These are phyloP conservation scores for Vitis hybrid DNA, from an alignment of 177 flowering plant species.

Conservation along the genomic window DNA sequence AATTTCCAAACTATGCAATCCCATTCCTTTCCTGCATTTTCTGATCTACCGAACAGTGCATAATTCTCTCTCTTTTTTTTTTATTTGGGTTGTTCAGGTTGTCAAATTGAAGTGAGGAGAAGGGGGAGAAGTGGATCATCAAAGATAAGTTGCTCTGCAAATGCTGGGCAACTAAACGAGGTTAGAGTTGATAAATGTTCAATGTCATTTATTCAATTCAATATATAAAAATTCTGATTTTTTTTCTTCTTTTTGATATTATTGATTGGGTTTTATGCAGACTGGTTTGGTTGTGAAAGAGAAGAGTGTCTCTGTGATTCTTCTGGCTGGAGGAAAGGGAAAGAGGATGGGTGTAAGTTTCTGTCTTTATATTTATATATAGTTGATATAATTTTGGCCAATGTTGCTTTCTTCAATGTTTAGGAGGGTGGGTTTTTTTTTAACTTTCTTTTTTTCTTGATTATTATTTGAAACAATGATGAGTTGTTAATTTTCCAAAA, in stretches of 20 bases:
- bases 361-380: not conserved
- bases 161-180: slow-evolving; percentile 8
- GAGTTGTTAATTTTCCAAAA: no score
- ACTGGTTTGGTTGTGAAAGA: slow-evolving; percentile 42
- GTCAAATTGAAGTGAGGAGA: not conserved
- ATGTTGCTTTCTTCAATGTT: no score
- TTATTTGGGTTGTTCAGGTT: slow-evolving; percentile 11
- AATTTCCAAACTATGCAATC: not conserved
- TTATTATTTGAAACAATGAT: no score
- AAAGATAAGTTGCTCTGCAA: slow-evolving; percentile 11
- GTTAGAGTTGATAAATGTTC: not conserved
- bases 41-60: not conserved
- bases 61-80: not conserved
- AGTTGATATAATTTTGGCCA: no score
- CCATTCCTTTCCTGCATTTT: not conserved
- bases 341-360: slow-evolving; percentile 90
- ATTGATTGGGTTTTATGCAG: slow-evolving; percentile 23
- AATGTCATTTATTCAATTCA: not conserved
- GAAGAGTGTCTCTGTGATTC: slow-evolving; percentile 83
- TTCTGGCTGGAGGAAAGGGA: slow-evolving; percentile 93
- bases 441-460: no score
- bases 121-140: not conserved
- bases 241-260: not conserved
- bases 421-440: no score
- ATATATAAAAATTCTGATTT: not conserved